Evolutionary conservation across 768 basidiomycete genomes (phyloP).

Genomic region (Phanerochaete carnosa): DNA sequence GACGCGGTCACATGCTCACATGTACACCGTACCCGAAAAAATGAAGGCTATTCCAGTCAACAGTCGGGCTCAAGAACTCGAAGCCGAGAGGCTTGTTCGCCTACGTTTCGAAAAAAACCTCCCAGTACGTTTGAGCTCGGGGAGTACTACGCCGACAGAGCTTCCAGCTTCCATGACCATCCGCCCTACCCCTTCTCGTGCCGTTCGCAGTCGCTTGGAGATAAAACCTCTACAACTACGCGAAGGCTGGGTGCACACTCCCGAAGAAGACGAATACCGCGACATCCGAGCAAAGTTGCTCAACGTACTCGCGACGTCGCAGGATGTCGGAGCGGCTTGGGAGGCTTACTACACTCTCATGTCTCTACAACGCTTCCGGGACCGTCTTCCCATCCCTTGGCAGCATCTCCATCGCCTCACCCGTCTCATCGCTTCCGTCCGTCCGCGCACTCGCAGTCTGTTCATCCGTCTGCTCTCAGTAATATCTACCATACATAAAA

Average conservation of each 20-base stretch:
- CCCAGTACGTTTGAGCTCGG: neutral
- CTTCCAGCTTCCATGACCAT: neutral
- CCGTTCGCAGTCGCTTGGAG: neutral
- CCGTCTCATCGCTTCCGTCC: constrained; percentile 51
- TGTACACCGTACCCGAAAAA: neutral
- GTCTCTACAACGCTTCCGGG: constrained; percentile 10
- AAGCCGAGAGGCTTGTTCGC: neutral
- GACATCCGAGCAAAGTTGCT: neutral
- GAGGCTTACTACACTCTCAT: constrained; percentile 38
- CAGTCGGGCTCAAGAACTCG: neutral
- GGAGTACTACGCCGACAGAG: neutral
- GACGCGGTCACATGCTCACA: neutral
- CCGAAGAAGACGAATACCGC: neutral
- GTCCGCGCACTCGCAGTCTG: constrained; percentile 53
- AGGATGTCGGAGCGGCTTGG: constrained; percentile 37
- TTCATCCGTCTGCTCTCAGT: constrained; percentile 72
- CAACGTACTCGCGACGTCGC: constrained; percentile 24
- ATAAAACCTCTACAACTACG: neutral
- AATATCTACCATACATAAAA: constrained; percentile 50
- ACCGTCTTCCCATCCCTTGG: constrained; percentile 25
- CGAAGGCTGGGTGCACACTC: neutral
- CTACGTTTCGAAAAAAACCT: neutral
- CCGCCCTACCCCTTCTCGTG: neutral
- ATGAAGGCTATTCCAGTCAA: neutral
- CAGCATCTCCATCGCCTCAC: constrained; percentile 57